Conservation (phyloP, 768 basidiomycete genomes). For the Kwoniella sp. region DNA sequence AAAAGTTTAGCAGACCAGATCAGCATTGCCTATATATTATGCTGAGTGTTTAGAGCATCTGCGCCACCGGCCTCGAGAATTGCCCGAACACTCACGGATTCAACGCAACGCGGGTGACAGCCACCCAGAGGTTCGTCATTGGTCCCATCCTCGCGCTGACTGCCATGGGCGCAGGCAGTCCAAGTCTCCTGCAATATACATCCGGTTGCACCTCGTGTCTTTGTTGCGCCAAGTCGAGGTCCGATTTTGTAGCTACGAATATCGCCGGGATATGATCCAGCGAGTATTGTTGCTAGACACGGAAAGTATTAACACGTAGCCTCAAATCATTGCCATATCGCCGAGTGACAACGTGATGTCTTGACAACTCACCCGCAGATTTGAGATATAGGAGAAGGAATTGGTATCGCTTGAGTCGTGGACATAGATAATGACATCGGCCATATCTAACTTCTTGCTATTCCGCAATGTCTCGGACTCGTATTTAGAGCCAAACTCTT, state of each 20-base stretch:
- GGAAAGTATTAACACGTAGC: too few species aligned
- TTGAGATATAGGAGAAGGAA: constrained; percentile 97
- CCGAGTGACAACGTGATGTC: too few species aligned
- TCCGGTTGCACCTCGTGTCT: constrained; percentile 98
- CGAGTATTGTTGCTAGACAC: constrained; percentile 94
- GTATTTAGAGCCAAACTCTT: constrained; percentile 95
- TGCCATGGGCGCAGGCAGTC: constrained; percentile 89
- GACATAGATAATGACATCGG: constrained; percentile 93
- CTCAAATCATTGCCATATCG: too few species aligned
- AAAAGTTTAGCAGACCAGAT: not conserved
- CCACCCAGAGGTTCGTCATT: constrained; percentile 53
- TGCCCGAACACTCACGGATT: constrained; percentile 46
- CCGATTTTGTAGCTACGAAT: constrained; percentile 98
- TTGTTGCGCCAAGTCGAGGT: constrained; percentile 95
- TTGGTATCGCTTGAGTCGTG: constrained; percentile 98
- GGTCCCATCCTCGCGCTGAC: constrained; percentile 78
- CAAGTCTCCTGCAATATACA: constrained; percentile 86
- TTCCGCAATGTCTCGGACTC: constrained; percentile 87
- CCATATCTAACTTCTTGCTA: constrained; percentile 84
- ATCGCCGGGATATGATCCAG: constrained; percentile 91
- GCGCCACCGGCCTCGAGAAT: too few species aligned
- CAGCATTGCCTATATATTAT: not conserved
- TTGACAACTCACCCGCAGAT: constrained; percentile 79
- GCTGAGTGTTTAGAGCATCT: too few species aligned
- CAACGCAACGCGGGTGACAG: constrained; percentile 49